These are phyloP conservation scores for Penicillium nucicola DNA, from an alignment of 495 filamentous ascomycete species.

Conservation along the genomic window DNA sequence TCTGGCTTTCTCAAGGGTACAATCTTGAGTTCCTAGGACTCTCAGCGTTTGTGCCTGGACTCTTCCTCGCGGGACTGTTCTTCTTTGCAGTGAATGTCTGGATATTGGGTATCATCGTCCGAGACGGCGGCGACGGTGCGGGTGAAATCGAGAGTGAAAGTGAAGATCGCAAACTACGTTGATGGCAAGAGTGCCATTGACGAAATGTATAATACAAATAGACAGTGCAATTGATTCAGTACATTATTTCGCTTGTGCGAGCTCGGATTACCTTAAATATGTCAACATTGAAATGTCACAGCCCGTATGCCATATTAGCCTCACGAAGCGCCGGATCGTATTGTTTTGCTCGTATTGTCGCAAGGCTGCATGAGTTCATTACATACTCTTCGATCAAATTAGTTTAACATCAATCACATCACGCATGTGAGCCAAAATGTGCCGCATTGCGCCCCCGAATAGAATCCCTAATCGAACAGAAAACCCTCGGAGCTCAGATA, in stretches of 20 bases:
- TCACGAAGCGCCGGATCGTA: no score
- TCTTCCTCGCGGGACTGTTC: constrained; percentile 68
- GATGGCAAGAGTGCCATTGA: background rate
- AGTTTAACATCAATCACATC: no score
- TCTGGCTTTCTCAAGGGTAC: constrained; percentile 89
- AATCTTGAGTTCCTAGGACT: constrained; percentile 81
- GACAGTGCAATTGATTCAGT: background rate
- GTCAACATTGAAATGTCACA: no score
- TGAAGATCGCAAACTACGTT: background rate
- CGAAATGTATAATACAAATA: background rate
- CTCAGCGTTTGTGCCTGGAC: constrained; percentile 80
- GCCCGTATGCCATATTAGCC: no score
- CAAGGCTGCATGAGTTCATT: no score
- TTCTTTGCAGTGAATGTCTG: constrained; percentile 88
- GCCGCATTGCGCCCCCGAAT: no score
- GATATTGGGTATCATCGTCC: constrained; percentile 77
- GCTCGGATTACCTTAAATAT: no score
- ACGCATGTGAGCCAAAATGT: no score
- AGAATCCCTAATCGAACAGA: no score
- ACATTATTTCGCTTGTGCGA: background rate
- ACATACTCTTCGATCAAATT: no score
- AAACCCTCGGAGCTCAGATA: no score
- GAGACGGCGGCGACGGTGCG: constrained; percentile 51
- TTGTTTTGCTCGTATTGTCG: no score
- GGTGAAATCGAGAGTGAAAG: background rate